These are phyloP conservation scores for Erythrophleum fordii DNA, from an alignment of 306 rosid species.

Conservation along the genomic window DNA sequence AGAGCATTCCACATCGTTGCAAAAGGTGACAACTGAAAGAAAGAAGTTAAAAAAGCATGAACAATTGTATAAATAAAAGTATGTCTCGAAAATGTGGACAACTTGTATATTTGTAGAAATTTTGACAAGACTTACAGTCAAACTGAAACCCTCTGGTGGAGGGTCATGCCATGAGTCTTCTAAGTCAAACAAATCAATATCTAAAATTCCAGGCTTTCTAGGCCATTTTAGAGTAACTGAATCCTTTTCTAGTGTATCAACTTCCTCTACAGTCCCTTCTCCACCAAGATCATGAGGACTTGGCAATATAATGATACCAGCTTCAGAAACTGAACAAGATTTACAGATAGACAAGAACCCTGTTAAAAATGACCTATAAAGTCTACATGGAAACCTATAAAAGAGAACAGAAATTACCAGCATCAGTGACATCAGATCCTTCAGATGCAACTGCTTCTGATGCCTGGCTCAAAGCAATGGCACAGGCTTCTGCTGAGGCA, in stretches of 20 bases:
- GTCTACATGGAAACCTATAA: conserved; percentile 30
- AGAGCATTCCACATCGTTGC: conserved; percentile 86
- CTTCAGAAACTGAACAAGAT: conserved; percentile 68
- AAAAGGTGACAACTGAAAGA: conserved; percentile 82
- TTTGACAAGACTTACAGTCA: conserved; percentile 57
- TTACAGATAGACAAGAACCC: not conserved
- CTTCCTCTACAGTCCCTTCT: conserved; percentile 41
- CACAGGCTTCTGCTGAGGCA: conserved; percentile 89
- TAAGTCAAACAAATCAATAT: conserved; percentile 64
- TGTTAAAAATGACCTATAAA: conserved; percentile 24
- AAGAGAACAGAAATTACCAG: conserved; percentile 59
- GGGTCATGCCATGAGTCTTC: conserved; percentile 84
- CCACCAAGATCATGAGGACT: conserved; percentile 45
- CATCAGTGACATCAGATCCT: conserved; percentile 57
- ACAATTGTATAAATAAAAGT: not conserved
- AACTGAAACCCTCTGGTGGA: conserved; percentile 85
- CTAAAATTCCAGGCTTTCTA: conserved; percentile 60
- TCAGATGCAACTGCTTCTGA: conserved; percentile 76
- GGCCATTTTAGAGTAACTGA: conserved; percentile 67
- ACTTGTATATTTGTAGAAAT: conserved; percentile 8
- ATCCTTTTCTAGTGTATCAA: conserved; percentile 56
- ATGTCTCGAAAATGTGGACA: conserved; percentile 24
- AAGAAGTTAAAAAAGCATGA: not conserved
- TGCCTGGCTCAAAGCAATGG: conserved; percentile 72
- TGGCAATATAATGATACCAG: conserved; percentile 80